Conservation (phyloP, 2,329 filamentous ascomycete genomes). For the Purpureocillium takamizusanense region DNA sequence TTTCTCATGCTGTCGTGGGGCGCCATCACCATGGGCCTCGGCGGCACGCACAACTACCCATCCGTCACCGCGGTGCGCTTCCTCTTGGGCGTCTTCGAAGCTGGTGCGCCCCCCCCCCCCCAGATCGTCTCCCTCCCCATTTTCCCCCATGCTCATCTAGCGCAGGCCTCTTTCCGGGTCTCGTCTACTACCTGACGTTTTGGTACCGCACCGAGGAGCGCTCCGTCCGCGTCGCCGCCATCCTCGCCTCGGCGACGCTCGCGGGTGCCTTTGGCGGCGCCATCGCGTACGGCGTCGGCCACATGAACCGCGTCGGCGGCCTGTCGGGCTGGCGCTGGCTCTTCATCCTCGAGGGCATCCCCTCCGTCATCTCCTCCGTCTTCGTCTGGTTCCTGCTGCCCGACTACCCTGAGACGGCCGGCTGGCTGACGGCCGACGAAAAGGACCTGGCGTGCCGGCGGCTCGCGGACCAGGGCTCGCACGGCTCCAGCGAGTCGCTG, state of each 20-base stretch:
- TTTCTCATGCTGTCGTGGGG: conserved; percentile 62
- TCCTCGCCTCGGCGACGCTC: conserved; percentile 60
- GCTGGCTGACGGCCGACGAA: conserved; percentile 52
- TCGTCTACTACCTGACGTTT: conserved; percentile 62
- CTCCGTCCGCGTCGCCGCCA: conserved; percentile 58
- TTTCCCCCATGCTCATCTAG: no score
- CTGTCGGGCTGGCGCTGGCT: conserved; percentile 62
- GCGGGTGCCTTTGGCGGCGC: conserved; percentile 66
- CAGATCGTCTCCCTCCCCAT: no score
- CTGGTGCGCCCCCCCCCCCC: conserved; percentile 14
- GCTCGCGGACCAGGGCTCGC: conserved; percentile 36
- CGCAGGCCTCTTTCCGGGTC: conserved; percentile 46
- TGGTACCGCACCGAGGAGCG: conserved; percentile 67
- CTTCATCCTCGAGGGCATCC: conserved; percentile 55
- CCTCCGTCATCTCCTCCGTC: conserved; percentile 54
- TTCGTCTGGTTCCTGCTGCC: conserved; percentile 59
- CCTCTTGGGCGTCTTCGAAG: conserved; percentile 60
- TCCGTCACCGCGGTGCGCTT: conserved; percentile 59
- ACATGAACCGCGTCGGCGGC: conserved; percentile 56
- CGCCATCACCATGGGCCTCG: conserved; percentile 57
- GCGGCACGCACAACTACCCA: conserved; percentile 51
- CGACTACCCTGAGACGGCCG: conserved; percentile 56
- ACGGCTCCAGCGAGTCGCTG: conserved; percentile 51
- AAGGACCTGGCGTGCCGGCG: conserved; percentile 41
- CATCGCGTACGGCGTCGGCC: conserved; percentile 62